phyloP scores from a whole-genome alignment of 352 stramenopile genomes.

The Thalassiosira sp. region DNA sequence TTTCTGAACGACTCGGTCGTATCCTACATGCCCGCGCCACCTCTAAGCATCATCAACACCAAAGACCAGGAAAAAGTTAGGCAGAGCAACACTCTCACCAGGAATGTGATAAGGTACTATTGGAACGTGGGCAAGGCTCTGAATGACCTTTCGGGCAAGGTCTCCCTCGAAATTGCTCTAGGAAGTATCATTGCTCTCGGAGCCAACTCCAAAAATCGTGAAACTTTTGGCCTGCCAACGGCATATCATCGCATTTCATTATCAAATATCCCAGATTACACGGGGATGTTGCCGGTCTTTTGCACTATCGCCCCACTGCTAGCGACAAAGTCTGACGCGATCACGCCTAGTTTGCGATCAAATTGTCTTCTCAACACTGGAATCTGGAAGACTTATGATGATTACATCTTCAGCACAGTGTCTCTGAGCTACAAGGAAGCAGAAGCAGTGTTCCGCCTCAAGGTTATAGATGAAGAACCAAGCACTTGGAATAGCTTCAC shows the following conservation, averaged over 20 bases:
- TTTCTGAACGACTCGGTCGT: conserved; percentile 11
- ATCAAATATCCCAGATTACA: conserved; percentile 32
- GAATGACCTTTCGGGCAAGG: conserved; percentile 15
- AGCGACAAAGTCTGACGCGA: conserved; percentile 17
- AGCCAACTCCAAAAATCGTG: conserved; percentile 7
- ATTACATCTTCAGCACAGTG: conserved; percentile 32
- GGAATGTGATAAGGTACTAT: conserved; percentile 32
- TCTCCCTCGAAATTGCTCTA: conserved; percentile 15
- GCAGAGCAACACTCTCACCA: conserved; percentile 14
- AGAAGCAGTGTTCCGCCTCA: conserved; percentile 22
- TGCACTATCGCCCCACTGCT: conserved; percentile 19
- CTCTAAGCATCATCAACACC: background rate
- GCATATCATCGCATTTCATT: conserved; percentile 36
- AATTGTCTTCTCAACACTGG: conserved; percentile 35
- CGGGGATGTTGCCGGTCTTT: conserved; percentile 19
- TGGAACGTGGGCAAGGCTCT: conserved; percentile 31
- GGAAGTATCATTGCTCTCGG: conserved; percentile 28
- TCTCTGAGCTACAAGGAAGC: conserved; percentile 26
- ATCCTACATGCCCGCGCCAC: conserved; percentile 18
- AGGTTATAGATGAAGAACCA: conserved; percentile 17
- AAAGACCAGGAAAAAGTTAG: conserved; percentile 3
- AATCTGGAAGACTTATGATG: conserved; percentile 36
- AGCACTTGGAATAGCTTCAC: conserved; percentile 14
- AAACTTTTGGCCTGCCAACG: background rate
- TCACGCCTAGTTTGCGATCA: conserved; percentile 23